Conservation (phyloP, 2,329 filamentous ascomycete genomes). For the Xylariaceae sp. region DNA sequence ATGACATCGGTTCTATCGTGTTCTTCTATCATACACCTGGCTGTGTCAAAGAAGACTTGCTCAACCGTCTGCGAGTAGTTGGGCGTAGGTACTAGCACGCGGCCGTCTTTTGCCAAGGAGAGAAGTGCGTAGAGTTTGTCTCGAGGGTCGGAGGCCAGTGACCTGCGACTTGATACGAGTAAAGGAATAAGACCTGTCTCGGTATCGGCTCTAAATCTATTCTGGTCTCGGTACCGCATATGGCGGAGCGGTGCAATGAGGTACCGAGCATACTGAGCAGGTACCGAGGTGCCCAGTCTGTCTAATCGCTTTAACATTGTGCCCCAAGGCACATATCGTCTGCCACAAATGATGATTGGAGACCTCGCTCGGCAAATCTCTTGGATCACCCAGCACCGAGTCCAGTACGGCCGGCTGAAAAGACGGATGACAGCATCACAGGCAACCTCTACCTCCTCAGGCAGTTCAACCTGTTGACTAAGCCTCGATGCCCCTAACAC, state of each 20-base stretch:
- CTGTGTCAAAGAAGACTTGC: conserved; percentile 6
- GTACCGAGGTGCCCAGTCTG: conserved; percentile 7
- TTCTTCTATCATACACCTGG: conserved; percentile 10
- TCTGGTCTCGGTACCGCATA: conserved; percentile 16
- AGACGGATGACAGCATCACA: conserved; percentile 11
- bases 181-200: conserved; percentile 12
- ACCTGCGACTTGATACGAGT: conserved; percentile 4
- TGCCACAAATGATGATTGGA: conserved; percentile 14
- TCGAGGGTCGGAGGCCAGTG: conserved; percentile 8
- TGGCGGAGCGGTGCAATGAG: conserved; percentile 13
- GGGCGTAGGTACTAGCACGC: conserved; percentile 6
- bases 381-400: conserved; percentile 18
- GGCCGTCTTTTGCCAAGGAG: conserved; percentile 10
- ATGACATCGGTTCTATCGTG: conserved; percentile 13
- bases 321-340: conserved; percentile 7
- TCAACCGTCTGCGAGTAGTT: conserved; percentile 14
- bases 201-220: conserved; percentile 3
- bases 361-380: conserved; percentile 14
- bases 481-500: conserved; percentile 12
- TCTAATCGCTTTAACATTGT: conserved; percentile 7
- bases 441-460: conserved; percentile 19
- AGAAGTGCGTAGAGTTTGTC: conserved; percentile 14
- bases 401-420: conserved; percentile 20
- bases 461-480: conserved; percentile 11
- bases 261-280: conserved; percentile 14